phyloP scores from a whole-genome alignment of 352 stramenopile species.

The Phytophthora pistaciae region DNA sequence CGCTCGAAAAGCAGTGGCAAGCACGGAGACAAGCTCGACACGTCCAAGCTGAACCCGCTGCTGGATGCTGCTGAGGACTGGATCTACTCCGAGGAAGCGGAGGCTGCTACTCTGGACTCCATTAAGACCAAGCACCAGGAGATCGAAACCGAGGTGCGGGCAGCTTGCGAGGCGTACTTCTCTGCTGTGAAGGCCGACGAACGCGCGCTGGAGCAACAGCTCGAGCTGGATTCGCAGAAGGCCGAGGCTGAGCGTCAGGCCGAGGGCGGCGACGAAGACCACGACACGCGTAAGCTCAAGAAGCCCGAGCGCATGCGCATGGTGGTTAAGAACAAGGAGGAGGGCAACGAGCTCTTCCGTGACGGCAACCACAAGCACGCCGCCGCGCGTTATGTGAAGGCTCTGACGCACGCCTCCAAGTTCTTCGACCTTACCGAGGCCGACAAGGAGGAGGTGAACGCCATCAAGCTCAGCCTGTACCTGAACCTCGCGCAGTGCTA shows the following conservation, averaged over 20 bases:
- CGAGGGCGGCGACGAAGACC: conserved; percentile 87
- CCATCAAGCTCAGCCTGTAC: conserved; percentile 92
- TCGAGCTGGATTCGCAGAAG: conserved; percentile 79
- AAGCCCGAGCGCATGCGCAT: conserved; percentile 95
- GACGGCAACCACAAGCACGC: conserved; percentile 92
- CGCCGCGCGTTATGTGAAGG: conserved; percentile 92
- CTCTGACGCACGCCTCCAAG: conserved; percentile 91
- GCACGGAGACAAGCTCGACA: conserved; percentile 81
- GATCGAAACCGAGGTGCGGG: conserved; percentile 65
- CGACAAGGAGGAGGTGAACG: conserved; percentile 89
- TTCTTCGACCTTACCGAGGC: conserved; percentile 92
- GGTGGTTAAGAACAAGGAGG: conserved; percentile 96
- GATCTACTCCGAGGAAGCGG: conserved; percentile 92
- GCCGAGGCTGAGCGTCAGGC: conserved; percentile 77
- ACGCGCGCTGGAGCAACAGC: conserved; percentile 70
- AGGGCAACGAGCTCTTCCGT: conserved; percentile 95
- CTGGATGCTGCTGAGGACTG: conserved; percentile 91
- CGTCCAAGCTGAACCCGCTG: conserved; percentile 60
- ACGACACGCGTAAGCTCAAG: conserved; percentile 94
- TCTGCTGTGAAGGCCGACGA: conserved; percentile 71
- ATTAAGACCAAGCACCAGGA: conserved; percentile 62
- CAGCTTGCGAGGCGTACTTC: conserved; percentile 75
- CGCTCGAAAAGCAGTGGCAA: conserved; percentile 77
- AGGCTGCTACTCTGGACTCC: conserved; percentile 68
- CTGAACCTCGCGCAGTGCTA: conserved; percentile 95